Conservation (phyloP, 441 rosid genomes). For the Breynia disticha region DNA sequence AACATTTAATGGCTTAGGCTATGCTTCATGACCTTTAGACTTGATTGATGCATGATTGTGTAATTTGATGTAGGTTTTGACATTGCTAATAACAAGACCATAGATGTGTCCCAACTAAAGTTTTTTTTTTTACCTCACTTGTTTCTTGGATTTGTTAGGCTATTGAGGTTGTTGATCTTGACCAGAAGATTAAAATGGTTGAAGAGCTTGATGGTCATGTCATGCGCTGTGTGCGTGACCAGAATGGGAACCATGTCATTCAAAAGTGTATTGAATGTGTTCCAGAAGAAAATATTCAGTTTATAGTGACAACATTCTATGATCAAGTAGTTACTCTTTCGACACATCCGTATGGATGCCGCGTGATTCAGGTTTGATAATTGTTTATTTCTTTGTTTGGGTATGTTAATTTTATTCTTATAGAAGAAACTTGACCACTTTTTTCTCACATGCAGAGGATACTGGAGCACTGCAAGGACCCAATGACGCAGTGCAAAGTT, state of each 20-base stretch:
- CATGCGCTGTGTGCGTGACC: constrained; percentile 85
- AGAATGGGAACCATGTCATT: constrained; percentile 87
- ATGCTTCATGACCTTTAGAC: too few relatives aligned
- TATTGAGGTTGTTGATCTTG: constrained; percentile 80
- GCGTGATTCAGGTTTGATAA: constrained; percentile 67
- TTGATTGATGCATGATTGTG: too few relatives aligned
- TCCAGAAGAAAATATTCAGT: constrained; percentile 69
- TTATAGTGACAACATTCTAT: constrained; percentile 60
- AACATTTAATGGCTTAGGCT: neutral
- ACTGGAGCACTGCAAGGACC: constrained; percentile 65
- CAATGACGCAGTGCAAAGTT: constrained; percentile 55
- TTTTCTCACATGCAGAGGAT: constrained; percentile 48
- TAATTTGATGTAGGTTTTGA: too few relatives aligned
- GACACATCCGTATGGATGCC: constrained; percentile 84
- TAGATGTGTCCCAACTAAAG: constrained; percentile 1
- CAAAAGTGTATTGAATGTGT: constrained; percentile 82
- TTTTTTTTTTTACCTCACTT: constrained; percentile 8
- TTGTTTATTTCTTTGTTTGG: constrained; percentile 9
- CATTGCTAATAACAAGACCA: neutral
- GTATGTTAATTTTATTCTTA: neutral
- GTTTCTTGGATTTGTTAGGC: constrained; percentile 33
- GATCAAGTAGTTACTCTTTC: constrained; percentile 71
- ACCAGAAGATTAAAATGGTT: constrained; percentile 82
- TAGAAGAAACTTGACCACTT: neutral
- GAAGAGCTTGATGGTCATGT: constrained; percentile 74